Evolutionary conservation across 2,329 filamentous ascomycete genomes (phyloP).

Genomic region (Penicillium sp.): DNA sequence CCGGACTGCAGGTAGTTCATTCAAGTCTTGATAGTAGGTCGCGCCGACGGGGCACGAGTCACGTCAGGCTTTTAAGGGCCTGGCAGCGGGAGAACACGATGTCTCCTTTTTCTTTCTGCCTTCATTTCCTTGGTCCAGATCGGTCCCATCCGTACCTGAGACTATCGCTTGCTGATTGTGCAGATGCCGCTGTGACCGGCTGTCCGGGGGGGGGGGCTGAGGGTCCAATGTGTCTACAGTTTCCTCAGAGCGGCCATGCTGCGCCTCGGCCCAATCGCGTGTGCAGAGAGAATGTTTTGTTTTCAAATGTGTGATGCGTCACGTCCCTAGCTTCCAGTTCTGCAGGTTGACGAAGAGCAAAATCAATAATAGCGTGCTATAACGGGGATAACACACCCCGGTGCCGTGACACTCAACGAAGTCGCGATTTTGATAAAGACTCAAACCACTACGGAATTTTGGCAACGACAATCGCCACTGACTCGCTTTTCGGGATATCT

Average conservation of each 20-base stretch:
- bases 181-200: constrained; percentile 13
- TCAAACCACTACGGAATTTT: too few relatives aligned
- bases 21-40: constrained; percentile 40
- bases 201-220: constrained; percentile 1
- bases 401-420: too few relatives aligned
- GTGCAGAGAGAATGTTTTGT: too few relatives aligned
- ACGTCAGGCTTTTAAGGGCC: constrained; percentile 1
- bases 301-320: too few relatives aligned
- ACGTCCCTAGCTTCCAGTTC: too few relatives aligned
- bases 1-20: constrained; percentile 37
- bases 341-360: too few relatives aligned
- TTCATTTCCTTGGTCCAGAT: constrained; percentile 11
- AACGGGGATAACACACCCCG: too few relatives aligned
- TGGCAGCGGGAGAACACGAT: neutral
- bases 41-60: constrained; percentile 27
- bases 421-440: too few relatives aligned
- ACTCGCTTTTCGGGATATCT: too few relatives aligned
- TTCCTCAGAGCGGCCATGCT: constrained; percentile 2
- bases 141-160: constrained; percentile 12
- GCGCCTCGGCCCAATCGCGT: too few relatives aligned
- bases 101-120: constrained; percentile 10
- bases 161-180: constrained; percentile 21
- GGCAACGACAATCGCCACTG: too few relatives aligned
- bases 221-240: constrained; percentile 2
- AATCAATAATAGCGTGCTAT: too few relatives aligned